Conservation (phyloP, 2,329 filamentous ascomycete genomes). For the Sarocladium brachiariae region DNA sequence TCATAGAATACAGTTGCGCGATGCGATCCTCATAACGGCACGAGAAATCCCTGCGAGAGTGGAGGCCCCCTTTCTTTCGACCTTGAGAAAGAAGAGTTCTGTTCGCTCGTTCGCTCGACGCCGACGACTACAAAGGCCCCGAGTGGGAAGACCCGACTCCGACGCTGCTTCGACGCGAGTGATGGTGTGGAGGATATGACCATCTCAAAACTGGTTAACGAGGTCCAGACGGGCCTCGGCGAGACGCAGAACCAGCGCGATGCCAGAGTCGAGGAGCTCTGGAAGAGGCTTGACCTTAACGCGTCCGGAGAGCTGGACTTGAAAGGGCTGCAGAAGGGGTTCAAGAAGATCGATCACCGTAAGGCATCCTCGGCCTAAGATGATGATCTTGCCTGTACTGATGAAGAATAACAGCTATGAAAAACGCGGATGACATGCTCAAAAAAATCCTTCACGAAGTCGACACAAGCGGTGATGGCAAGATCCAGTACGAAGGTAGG, state of each 20-base stretch:
- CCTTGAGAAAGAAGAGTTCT: neutral
- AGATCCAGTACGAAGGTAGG: constrained; percentile 84
- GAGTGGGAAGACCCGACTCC: neutral
- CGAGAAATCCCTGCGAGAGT: constrained; percentile 9
- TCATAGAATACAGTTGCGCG: neutral
- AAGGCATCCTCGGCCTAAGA: too few species aligned
- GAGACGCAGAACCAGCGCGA: constrained; percentile 76
- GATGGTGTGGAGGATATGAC: constrained; percentile 32
- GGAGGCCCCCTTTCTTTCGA: neutral
- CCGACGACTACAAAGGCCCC: too few species aligned
- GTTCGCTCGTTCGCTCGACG: neutral
- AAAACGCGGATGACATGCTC: constrained; percentile 85
- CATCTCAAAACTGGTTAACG: constrained; percentile 41
- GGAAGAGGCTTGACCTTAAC: constrained; percentile 72
- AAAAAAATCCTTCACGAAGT: constrained; percentile 73
- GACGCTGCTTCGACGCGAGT: constrained; percentile 20
- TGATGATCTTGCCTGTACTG: too few species aligned
- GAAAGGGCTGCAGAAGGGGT: constrained; percentile 73
- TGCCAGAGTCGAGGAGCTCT: constrained; percentile 74
- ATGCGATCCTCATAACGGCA: constrained; percentile 10
- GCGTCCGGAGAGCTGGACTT: constrained; percentile 76
- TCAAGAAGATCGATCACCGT: constrained; percentile 91
- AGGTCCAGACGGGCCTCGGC: constrained; percentile 57
- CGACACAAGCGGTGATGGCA: constrained; percentile 80
- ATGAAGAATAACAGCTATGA: constrained; percentile 47